phyloP scores from a whole-genome alignment of 768 basidiomycete species.

The Calocybe gangraenosa region DNA sequence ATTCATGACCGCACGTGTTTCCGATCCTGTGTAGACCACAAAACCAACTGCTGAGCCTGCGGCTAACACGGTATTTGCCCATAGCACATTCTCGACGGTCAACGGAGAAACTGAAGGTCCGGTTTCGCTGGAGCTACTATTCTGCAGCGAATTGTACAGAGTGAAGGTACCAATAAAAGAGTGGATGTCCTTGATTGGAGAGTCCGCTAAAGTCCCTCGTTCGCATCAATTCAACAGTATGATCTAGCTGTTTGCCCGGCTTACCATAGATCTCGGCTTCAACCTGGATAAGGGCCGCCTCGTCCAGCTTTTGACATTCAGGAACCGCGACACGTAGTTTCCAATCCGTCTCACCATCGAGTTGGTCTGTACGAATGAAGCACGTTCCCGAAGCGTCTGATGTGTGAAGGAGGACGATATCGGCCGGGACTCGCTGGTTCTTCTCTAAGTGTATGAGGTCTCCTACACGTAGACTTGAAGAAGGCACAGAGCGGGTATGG shows the following conservation, averaged over 20 bases:
- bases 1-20: slow-evolving; percentile 98
- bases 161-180: slow-evolving; percentile 93
- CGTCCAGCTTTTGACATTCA: slow-evolving; percentile 69
- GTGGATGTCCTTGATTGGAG: slow-evolving; percentile 96
- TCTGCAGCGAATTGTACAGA: slow-evolving; percentile 44
- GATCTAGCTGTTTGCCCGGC: slow-evolving; percentile 16
- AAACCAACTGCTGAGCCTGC: slow-evolving; percentile 92
- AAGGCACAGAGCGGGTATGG: slow-evolving; percentile 69
- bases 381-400: slow-evolving; percentile 89
- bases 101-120: slow-evolving; percentile 68
- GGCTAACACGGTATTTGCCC: slow-evolving; percentile 97
- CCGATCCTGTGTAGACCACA: slow-evolving; percentile 90
- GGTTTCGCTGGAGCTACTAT: slow-evolving; percentile 19
- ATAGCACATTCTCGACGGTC: slow-evolving; percentile 93
- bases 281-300: slow-evolving; percentile 51
- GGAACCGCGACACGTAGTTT: slow-evolving; percentile 90
- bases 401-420: slow-evolving; percentile 85
- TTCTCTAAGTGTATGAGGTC: slow-evolving; percentile 91
- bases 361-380: slow-evolving; percentile 95
- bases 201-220: slow-evolving; percentile 59
- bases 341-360: slow-evolving; percentile 99
- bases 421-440: slow-evolving; percentile 95
- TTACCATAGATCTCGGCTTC: slow-evolving; percentile 90
- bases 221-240: slow-evolving; percentile 14
- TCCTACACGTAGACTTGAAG: slow-evolving; percentile 84